These are phyloP conservation scores for Hydnum rufescens DNA, from an alignment of 768 basidiomycete species.

Conservation along the genomic window DNA sequence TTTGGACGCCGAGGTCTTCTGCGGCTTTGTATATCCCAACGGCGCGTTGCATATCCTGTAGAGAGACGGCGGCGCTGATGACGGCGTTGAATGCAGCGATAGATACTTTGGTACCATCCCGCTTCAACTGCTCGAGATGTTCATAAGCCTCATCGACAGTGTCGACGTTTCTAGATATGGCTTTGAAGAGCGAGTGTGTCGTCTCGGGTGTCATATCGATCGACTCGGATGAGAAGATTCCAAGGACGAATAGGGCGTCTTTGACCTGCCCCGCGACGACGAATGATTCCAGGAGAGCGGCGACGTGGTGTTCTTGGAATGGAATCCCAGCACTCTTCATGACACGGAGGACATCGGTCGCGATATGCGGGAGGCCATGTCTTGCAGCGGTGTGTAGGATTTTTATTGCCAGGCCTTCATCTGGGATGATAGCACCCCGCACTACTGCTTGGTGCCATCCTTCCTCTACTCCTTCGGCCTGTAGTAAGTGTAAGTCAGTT, in stretches of 20 bases:
- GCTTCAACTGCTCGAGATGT: slow-evolving; percentile 38
- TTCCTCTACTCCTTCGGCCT: slow-evolving; percentile 38
- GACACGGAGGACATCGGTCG: slow-evolving; percentile 38
- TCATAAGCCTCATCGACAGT: slow-evolving; percentile 44
- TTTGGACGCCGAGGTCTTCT: slow-evolving; percentile 31
- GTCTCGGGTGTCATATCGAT: slow-evolving; percentile 35
- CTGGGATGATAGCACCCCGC: slow-evolving; percentile 33
- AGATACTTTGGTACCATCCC: slow-evolving; percentile 30
- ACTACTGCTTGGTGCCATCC: slow-evolving; percentile 45
- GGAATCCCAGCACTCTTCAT: slow-evolving; percentile 29
- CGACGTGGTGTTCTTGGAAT: slow-evolving; percentile 54
- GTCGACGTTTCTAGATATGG: slow-evolving; percentile 30
- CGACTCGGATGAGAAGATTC: slow-evolving; percentile 33
- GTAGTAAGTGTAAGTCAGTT: background rate
- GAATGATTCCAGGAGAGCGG: slow-evolving; percentile 58
- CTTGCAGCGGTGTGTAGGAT: slow-evolving; percentile 59
- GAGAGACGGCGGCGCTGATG: slow-evolving; percentile 38
- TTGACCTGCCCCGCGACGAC: slow-evolving; percentile 34
- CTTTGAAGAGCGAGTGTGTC: slow-evolving; percentile 30
- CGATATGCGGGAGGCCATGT: slow-evolving; percentile 46
- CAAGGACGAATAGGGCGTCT: slow-evolving; percentile 40
- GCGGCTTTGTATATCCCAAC: slow-evolving; percentile 59
- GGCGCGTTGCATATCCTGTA: slow-evolving; percentile 56
- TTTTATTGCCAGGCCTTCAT: slow-evolving; percentile 52
- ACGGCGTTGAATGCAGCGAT: slow-evolving; percentile 41